A percentile compares a stretch with the other conserved stretches of the same genome.
Evolutionary conservation across 163 green algal species (phyloP).

Genomic region (Chlorella variabilis): DNA sequence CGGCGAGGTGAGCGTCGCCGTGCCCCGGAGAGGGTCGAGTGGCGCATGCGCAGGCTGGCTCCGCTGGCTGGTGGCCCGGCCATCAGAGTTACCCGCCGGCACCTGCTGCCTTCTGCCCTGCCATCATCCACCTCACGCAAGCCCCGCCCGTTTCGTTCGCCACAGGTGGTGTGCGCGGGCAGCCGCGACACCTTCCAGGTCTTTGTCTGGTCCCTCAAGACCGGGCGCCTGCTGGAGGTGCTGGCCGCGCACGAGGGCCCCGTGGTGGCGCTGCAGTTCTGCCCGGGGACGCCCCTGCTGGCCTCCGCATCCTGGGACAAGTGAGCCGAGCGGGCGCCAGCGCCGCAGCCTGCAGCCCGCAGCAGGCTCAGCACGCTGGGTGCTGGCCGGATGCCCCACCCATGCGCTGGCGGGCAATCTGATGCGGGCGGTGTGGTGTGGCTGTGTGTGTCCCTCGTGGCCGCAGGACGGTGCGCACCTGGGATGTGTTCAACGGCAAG

Average conservation of each 20-base stretch:
- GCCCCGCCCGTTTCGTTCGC: no score
- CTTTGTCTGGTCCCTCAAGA: constrained; percentile 95
- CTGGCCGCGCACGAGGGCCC: constrained; percentile 94
- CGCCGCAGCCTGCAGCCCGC: no score
- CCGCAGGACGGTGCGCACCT: constrained; percentile 80
- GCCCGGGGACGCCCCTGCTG: constrained; percentile 70
- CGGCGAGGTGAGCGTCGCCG: constrained; percentile 68
- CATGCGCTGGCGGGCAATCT: no score
- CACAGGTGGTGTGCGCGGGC: constrained; percentile 74
- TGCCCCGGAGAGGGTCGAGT: not conserved
- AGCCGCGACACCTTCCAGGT: constrained; percentile 89
- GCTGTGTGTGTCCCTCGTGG: not conserved
- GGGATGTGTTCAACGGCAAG: constrained; percentile 92
- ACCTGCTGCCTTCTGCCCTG: not conserved
- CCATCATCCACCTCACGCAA: not conserved
- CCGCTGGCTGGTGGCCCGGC: no score
- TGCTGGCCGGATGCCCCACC: no score
- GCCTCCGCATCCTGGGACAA: constrained; percentile 93
- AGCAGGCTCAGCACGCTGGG: no score
- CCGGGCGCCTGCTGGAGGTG: constrained; percentile 93
- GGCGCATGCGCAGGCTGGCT: no score
- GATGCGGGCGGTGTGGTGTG: no score
- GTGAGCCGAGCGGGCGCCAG: not conserved
- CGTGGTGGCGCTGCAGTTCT: constrained; percentile 86
- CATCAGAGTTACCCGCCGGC: no score